Conservation (phyloP, 768 basidiomycete genomes). For the Grammothele lineata region DNA sequence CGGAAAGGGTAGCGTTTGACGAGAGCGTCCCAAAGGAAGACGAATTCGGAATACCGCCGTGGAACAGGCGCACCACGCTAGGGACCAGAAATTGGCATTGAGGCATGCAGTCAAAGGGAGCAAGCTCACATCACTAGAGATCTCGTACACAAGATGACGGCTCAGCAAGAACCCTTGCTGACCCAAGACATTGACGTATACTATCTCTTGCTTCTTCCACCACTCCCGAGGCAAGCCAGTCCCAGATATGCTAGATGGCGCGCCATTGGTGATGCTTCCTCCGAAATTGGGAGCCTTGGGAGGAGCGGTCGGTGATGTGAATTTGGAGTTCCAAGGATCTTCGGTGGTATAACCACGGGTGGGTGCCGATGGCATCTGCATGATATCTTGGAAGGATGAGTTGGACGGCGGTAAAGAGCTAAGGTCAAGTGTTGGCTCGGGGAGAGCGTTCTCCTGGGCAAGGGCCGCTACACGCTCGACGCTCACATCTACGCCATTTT, state of each 20-base stretch:
- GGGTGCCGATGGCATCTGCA: conserved; percentile 32
- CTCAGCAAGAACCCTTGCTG: conserved; percentile 92
- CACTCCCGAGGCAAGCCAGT: conserved; percentile 74
- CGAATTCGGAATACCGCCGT: conserved; percentile 91
- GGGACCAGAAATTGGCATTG: background rate
- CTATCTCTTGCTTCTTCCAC: conserved; percentile 81
- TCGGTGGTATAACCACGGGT: conserved; percentile 54
- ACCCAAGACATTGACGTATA: conserved; percentile 69
- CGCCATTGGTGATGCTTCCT: conserved; percentile 37
- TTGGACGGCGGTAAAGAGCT: conserved; percentile 48
- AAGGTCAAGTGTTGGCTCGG: conserved; percentile 68
- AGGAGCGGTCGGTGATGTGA: conserved; percentile 13
- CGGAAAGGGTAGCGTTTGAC: conserved; percentile 90
- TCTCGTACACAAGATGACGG: conserved; percentile 80
- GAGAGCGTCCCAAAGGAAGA: conserved; percentile 84
- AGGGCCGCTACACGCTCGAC: conserved; percentile 78
- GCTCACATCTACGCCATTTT: conserved; percentile 55
- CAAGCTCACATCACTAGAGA: conserved; percentile 60
- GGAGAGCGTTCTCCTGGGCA: conserved; percentile 74
- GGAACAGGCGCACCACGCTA: conserved; percentile 67
- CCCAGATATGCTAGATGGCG: conserved; percentile 58
- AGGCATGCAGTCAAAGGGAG: too few relatives aligned
- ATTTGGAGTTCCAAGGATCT: conserved; percentile 48
- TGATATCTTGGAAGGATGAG: conserved; percentile 40
- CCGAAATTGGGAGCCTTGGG: conserved; percentile 8